Percentiles rank a stretch among this genome's conserved stretches.
Conservation (phyloP, 305 asterid species). For the Euphrasia arctica region DNA sequence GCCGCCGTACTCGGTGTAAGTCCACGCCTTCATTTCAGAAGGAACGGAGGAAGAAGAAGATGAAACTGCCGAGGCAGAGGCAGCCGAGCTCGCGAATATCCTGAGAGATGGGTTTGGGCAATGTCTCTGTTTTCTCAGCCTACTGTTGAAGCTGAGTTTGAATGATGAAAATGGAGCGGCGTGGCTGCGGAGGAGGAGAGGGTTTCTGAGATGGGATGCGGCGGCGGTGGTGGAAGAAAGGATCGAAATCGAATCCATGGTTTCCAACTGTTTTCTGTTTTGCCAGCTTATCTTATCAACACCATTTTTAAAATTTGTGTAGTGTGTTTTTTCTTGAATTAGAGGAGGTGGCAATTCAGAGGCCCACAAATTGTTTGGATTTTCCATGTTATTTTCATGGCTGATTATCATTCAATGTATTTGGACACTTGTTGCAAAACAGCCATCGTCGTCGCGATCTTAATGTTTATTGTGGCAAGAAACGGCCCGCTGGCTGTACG, state of each 20-base stretch:
- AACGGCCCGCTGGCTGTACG: too few relatives aligned
- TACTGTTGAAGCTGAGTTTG: neutral
- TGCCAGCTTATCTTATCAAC: conserved; percentile 17
- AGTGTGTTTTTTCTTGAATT: neutral
- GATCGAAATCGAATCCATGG: conserved; percentile 41
- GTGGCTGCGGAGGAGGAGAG: conserved; percentile 29
- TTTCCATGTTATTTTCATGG: too few relatives aligned
- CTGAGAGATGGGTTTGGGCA: conserved; percentile 28
- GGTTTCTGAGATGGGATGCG: conserved; percentile 24
- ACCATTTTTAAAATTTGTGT: neutral
- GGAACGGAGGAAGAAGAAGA: conserved; percentile 45
- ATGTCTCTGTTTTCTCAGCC: conserved; percentile 21
- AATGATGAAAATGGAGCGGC: conserved; percentile 30
- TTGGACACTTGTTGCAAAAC: too few relatives aligned
- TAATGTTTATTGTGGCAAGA: too few relatives aligned
- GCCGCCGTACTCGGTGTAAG: conserved; percentile 73
- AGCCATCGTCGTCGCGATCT: too few relatives aligned
- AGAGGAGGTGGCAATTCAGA: too few relatives aligned
- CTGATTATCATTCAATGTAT: too few relatives aligned
- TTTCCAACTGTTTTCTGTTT: conserved; percentile 10
- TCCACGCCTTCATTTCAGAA: conserved; percentile 86
- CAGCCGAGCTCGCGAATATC: conserved; percentile 48
- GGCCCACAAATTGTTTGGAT: too few relatives aligned
- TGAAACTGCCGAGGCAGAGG: conserved; percentile 32
- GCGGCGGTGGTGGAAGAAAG: conserved; percentile 33